A percentile compares a stretch with the other conserved stretches of the same genome.
Evolutionary conservation across 2,329 filamentous ascomycete species (phyloP).

Genomic region (Hymenoscyphus albidus): DNA sequence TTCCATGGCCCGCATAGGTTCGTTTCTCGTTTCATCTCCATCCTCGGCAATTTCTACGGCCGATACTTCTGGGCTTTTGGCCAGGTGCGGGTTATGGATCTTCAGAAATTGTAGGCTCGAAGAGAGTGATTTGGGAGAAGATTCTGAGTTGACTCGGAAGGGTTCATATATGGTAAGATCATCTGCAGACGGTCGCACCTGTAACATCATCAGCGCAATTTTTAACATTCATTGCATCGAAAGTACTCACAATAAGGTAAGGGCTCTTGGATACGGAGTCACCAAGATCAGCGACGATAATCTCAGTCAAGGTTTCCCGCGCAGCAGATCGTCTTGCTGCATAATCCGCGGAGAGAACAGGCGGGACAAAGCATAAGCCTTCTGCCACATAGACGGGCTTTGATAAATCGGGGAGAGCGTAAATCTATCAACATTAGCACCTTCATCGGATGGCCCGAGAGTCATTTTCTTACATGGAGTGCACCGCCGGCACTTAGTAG

Average conservation of each 20-base stretch:
- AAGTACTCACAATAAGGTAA: constrained; percentile 69
- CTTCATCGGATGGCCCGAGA: background rate
- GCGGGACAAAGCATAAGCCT: constrained; percentile 72
- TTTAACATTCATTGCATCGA: background rate
- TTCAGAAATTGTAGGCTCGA: constrained; percentile 71
- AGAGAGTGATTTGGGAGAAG: constrained; percentile 22
- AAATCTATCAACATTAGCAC: constrained; percentile 52
- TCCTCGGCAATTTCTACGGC: constrained; percentile 48
- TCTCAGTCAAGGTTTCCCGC: constrained; percentile 72
- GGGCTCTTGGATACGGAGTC: constrained; percentile 67
- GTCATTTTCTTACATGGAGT: constrained; percentile 59
- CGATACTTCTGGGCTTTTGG: constrained; percentile 50
- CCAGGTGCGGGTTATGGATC: constrained; percentile 62
- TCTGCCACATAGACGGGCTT: constrained; percentile 71
- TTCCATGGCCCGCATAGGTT: constrained; percentile 42
- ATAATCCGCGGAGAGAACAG: constrained; percentile 69
- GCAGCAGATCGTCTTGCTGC: constrained; percentile 64
- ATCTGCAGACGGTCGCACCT: constrained; percentile 75
- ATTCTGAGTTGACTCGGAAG: constrained; percentile 47
- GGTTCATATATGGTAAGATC: constrained; percentile 88
- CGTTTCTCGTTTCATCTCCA: constrained; percentile 41
- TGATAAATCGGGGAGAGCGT: constrained; percentile 68
- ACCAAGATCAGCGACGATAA: constrained; percentile 81
- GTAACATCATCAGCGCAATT: constrained; percentile 14
- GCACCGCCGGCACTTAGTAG: constrained; percentile 71